These are phyloP conservation scores for Adiantum capillusveneris DNA, from an alignment of 75 land plant species.

Conservation along the genomic window DNA sequence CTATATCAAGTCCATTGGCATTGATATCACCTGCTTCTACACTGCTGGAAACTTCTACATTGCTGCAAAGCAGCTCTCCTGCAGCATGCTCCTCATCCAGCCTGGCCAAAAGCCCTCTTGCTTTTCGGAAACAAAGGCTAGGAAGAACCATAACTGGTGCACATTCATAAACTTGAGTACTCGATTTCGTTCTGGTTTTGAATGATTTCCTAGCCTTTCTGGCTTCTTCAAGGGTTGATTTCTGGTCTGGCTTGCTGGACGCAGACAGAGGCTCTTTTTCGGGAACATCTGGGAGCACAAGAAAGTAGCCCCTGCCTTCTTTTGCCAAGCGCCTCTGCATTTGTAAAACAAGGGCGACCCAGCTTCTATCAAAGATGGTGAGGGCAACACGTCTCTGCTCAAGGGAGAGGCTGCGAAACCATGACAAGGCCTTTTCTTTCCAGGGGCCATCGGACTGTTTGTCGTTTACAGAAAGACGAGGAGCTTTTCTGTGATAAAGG, in stretches of 20 bases:
- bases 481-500: constrained; percentile 51
- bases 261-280: not conserved
- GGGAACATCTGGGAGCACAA: constrained; percentile 76
- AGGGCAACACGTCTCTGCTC: constrained; percentile 59
- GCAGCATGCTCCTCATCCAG: constrained; percentile 20
- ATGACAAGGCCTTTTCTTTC: constrained; percentile 46
- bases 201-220: not conserved
- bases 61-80: constrained; percentile 24
- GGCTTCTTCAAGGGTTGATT: not conserved
- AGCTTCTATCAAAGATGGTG: constrained; percentile 46
- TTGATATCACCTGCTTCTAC: constrained; percentile 29
- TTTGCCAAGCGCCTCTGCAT: constrained; percentile 45
- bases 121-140: constrained; percentile 55
- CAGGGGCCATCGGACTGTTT: constrained; percentile 15
- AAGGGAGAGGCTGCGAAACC: constrained; percentile 57
- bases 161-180: not conserved
- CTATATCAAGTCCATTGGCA: constrained; percentile 33
- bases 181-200: constrained; percentile 1
- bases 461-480: constrained; percentile 10
- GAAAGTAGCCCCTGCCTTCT: constrained; percentile 56
- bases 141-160: constrained; percentile 30
- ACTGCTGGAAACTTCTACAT: constrained; percentile 53
- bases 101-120: constrained; percentile 62
- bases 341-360: constrained; percentile 51
- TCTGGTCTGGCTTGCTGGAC: not conserved